Conservation (phyloP, 305 asterid genomes). For the Solanum hybrid region DNA sequence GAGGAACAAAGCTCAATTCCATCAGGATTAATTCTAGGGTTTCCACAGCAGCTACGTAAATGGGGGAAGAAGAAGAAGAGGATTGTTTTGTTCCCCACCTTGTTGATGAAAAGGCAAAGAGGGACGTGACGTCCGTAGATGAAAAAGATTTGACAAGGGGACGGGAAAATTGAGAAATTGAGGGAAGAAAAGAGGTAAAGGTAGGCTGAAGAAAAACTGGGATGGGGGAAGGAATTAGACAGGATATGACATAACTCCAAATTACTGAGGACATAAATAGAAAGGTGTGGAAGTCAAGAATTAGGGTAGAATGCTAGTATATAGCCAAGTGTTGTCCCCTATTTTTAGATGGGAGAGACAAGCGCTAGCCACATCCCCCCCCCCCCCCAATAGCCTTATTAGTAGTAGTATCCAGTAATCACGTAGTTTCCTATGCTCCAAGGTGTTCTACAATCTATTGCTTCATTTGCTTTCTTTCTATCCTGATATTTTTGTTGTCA, state of each 20-base stretch:
- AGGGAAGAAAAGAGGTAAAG: background rate
- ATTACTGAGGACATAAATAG: background rate
- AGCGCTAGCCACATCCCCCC: background rate
- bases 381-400: background rate
- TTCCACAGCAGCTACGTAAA: background rate
- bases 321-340: background rate
- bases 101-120: background rate
- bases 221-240: background rate
- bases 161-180: background rate
- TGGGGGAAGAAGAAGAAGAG: background rate
- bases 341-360: background rate
- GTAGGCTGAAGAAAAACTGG: background rate
- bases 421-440: background rate
- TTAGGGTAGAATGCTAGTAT: background rate
- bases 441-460: background rate
- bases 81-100: background rate
- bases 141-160: background rate
- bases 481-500: background rate
- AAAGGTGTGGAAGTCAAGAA: background rate
- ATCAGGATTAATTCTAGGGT: background rate
- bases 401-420: background rate
- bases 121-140: background rate
- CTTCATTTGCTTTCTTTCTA: background rate
- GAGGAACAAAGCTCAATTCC: background rate
- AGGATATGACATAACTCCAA: background rate